Evolutionary conservation across 441 rosid genomes (phyloP), one percentile per base, ranked within the genome.

Genomic region (Theobroma grandiflorum): DNA sequence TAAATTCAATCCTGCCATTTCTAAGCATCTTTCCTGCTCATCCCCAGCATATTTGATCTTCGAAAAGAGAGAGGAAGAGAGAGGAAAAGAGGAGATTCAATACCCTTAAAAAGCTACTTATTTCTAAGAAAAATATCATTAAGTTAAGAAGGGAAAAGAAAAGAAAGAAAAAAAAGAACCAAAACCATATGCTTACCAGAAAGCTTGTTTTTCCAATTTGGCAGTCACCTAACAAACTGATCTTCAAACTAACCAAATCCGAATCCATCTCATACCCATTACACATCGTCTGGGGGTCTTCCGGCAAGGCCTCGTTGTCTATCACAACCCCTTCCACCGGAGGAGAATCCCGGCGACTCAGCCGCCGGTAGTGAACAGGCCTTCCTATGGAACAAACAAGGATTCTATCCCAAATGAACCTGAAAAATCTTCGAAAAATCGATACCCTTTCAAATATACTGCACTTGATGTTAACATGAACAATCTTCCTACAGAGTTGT

Each of bases 121-220:
- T 49, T 26, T 70, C 35, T 70, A 70, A 62, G 40, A 9, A 40
- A 35, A 61, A 3, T 70, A 49, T 49, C 59, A 49, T 70, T 37
- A 63, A 75, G 14, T 14, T 31, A 12, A 64, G 14, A 14, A 18
- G 1, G 8, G n/a, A 64, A 64, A 64, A 10, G 2, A 18, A 4
- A 35, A 26, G 37, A 52, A 14, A 3, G 69, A 35, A 35, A 47
- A 42, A 26, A 45, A 33, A 53, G 35, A 45, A 53, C 37, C 10
- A 57, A 20, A 58, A 18, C n/a, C 45, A n/a, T 38, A 57, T 66
- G 79, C 90, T 81, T 73, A 95, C 99, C 88, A 93, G 86, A 82
- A 95, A 95, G 88, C 91, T 91, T 16, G 99, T 94, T 75, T 95
- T 95, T 73, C 99, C 99, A 84, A 91, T 92, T 82, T 89, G 98